Conservation (phyloP, 1,139 yeast genomes). For the Geotrichum restrictum region DNA sequence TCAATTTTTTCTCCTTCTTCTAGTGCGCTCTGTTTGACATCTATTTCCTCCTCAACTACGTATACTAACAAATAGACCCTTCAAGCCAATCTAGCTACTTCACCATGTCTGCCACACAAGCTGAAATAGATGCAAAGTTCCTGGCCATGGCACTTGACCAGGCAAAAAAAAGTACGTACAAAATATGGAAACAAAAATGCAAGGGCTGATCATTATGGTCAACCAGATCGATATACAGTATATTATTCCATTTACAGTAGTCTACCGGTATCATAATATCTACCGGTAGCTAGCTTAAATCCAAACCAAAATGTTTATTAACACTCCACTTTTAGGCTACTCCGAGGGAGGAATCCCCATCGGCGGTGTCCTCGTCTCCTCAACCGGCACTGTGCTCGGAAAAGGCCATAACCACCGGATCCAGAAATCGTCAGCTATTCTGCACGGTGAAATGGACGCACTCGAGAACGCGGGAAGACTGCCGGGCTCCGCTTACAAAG, state of each 20-base stretch:
- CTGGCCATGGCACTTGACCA: constrained; percentile 37
- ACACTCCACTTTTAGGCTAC: constrained; percentile 43
- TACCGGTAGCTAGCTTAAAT: too few relatives aligned
- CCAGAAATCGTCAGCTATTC: constrained; percentile 67
- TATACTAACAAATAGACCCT: too few relatives aligned
- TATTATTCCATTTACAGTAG: background rate
- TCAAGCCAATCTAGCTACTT: too few relatives aligned
- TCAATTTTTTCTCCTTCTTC: background rate
- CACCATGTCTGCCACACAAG: background rate
- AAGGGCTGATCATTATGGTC: too few relatives aligned
- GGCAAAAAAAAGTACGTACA: constrained; percentile 33
- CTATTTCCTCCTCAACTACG: too few relatives aligned
- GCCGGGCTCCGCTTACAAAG: constrained; percentile 58
- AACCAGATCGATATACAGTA: background rate
- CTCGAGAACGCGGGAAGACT: constrained; percentile 87
- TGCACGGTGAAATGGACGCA: constrained; percentile 89
- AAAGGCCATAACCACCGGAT: constrained; percentile 85
- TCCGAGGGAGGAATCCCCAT: constrained; percentile 91
- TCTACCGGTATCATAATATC: background rate
- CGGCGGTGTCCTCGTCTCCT: constrained; percentile 67
- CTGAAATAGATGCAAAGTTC: constrained; percentile 28
- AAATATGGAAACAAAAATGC: too few relatives aligned
- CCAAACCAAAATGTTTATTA: too few relatives aligned
- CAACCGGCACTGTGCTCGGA: constrained; percentile 77
- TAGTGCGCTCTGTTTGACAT: background rate